These are phyloP conservation scores for Mortierella sp. DNA, from an alignment of 371 early-diverging fungal species.

Conservation along the genomic window DNA sequence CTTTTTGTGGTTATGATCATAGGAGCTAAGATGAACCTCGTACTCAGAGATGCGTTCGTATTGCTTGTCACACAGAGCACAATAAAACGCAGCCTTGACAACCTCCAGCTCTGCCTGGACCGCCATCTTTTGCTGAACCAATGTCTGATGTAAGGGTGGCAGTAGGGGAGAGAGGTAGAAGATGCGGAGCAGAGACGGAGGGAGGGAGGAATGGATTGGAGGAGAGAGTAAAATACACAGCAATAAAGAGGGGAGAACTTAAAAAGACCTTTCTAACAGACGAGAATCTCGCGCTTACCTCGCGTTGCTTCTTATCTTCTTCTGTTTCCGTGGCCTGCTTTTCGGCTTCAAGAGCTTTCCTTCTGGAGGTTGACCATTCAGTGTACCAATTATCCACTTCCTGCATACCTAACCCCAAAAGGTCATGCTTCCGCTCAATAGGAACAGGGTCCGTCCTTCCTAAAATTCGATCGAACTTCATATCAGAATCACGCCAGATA, in stretches of 20 bases:
- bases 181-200: background rate
- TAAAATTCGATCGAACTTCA: constrained; percentile 23
- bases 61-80: constrained; percentile 83
- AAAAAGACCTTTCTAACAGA: constrained; percentile 49
- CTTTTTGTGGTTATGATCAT: constrained; percentile 84
- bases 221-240: background rate
- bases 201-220: background rate
- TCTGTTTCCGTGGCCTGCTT: constrained; percentile 75
- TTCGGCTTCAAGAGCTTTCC: constrained; percentile 65
- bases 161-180: constrained; percentile 2
- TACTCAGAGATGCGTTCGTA: constrained; percentile 79
- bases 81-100: constrained; percentile 79
- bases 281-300: constrained; percentile 49
- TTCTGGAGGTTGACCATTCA: constrained; percentile 65
- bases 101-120: constrained; percentile 69
- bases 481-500: background rate
- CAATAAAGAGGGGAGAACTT: no score
- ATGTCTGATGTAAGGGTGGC: constrained; percentile 35
- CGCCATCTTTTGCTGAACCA: constrained; percentile 59
- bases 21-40: constrained; percentile 80
- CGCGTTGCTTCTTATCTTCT: constrained; percentile 38
- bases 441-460: constrained; percentile 76
- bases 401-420: constrained; percentile 73
- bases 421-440: constrained; percentile 62
- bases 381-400: constrained; percentile 63